These are phyloP conservation scores for Mycena capillaripes DNA, from an alignment of 768 basidiomycete species.

Conservation along the genomic window DNA sequence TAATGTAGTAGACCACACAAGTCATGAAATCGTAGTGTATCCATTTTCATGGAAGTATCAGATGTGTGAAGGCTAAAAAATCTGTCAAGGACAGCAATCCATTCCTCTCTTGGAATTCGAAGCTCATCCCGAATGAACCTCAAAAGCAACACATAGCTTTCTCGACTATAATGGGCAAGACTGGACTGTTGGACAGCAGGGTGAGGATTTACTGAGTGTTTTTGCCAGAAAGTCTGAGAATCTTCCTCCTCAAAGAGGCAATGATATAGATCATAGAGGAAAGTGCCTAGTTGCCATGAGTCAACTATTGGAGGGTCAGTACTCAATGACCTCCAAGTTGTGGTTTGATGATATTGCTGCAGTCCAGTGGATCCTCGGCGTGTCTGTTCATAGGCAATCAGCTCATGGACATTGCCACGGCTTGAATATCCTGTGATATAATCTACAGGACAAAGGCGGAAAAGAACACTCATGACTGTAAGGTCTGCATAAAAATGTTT, in stretches of 20 bases:
- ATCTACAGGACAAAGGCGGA: slow-evolving; percentile 57
- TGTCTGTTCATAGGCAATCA: slow-evolving; percentile 37
- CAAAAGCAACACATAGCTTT: slow-evolving; percentile 54
- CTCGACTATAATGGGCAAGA: slow-evolving; percentile 53
- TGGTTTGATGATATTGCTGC: slow-evolving; percentile 27
- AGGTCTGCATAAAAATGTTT: slow-evolving; percentile 55
- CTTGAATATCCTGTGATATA: slow-evolving; percentile 57
- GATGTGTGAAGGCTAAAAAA: slow-evolving; percentile 38
- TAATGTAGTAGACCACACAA: slow-evolving; percentile 53
- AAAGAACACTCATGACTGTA: slow-evolving; percentile 54
- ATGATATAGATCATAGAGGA: slow-evolving; percentile 56
- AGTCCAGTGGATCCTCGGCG: slow-evolving; percentile 8
- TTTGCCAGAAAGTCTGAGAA: slow-evolving; percentile 37
- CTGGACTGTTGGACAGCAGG: slow-evolving; percentile 30
- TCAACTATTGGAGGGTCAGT: slow-evolving; percentile 36
- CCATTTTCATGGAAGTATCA: slow-evolving; percentile 43
- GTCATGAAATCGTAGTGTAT: slow-evolving; percentile 54
- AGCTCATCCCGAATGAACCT: slow-evolving; percentile 45
- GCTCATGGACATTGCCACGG: slow-evolving; percentile 57
- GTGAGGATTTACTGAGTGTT: slow-evolving; percentile 17
- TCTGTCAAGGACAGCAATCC: slow-evolving; percentile 49
- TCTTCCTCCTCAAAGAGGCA: slow-evolving; percentile 54
- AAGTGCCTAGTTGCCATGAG: slow-evolving; percentile 47
- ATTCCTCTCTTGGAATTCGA: slow-evolving; percentile 41
- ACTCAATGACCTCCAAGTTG: slow-evolving; percentile 30